phyloP scores from a whole-genome alignment of 2,329 filamentous ascomycete species.

The Apiospora pterosperma region DNA sequence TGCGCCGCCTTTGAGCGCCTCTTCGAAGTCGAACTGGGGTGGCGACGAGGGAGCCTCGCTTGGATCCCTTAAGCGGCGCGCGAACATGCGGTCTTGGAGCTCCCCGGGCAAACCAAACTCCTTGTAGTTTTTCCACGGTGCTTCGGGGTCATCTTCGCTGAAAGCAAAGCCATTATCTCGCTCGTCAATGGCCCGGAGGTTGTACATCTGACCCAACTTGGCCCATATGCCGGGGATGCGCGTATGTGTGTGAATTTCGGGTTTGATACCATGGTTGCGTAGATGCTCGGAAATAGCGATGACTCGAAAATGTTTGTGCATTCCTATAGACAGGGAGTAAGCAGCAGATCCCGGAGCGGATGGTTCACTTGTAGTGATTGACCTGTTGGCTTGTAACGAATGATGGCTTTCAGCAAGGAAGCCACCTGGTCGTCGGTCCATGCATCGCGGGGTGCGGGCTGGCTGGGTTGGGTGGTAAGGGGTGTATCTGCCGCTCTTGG shows the following conservation, averaged over 20 bases:
- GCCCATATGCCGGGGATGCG: conserved; percentile 89
- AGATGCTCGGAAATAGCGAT: conserved; percentile 79
- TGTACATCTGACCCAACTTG: conserved; percentile 80
- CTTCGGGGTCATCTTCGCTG: conserved; percentile 54
- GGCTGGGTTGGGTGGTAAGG: conserved; percentile 40
- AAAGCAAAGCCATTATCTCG: conserved; percentile 60
- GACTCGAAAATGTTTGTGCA: conserved; percentile 94
- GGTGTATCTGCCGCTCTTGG: conserved; percentile 25
- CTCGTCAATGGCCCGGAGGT: conserved; percentile 82
- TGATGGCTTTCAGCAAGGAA: conserved; percentile 87
- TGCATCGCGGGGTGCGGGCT: conserved; percentile 56
- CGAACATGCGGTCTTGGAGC: conserved; percentile 40
- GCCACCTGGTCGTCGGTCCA: conserved; percentile 98
- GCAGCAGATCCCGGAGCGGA: not conserved
- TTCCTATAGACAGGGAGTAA: conserved; percentile 25
- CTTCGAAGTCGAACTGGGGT: conserved; percentile 36
- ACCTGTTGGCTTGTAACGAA: conserved; percentile 96
- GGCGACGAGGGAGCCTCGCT: conserved; percentile 48
- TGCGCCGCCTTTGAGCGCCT: conserved; percentile 11
- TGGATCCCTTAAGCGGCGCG: conserved; percentile 39
- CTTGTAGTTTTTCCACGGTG: conserved; percentile 57
- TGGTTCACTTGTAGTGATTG: conserved; percentile 2
- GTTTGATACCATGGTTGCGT: conserved; percentile 75
- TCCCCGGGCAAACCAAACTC: conserved; percentile 61
- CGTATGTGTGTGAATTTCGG: conserved; percentile 70